Base-by-base conservation (phyloP, 768 basidiomycete species). In the Aureoboletus auriporus region DNA sequence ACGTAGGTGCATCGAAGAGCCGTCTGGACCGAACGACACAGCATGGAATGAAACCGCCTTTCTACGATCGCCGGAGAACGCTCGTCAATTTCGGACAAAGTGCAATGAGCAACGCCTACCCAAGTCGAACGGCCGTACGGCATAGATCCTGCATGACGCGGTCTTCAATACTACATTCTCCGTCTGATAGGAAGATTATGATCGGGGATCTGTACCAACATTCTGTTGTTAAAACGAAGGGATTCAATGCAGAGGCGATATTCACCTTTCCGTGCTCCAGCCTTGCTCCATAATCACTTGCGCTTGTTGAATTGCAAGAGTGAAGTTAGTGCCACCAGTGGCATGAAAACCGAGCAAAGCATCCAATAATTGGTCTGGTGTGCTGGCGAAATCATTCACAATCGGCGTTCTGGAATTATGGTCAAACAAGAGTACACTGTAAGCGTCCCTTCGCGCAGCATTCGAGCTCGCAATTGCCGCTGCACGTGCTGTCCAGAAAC, bases 1-100 rank as follows among this genome's bases (percentile, higher is more conserved):
- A 23, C 69, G 69, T 20, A 84, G 62, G 38, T 55, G 51, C 5
- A 8, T 37, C 37, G 52, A 56, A 8, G 37, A 56, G 29, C 9
- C 33, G 11, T 65, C 55, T 1, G 65, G 63, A 5, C 79, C 82
- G 36, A 84, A 83, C 0, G 76, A 72, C n/a, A 84, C 76, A 0
- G 80, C 59, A 39, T 83, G 82, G 56, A 83, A 77, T 0, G 80
- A 79, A 1, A 80, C 64, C 0, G 79, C 64, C 64, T 78, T 77
- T 11, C 82, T 83, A 37, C 13, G 3, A 29, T 38, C 0, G 3
- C 17, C 17, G 38, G 20, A 37, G 14, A 42, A 20, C 4, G 3
- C 14, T 1, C 12, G 20, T 54, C 33, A 48, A 42, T 17, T 23
- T 36, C 10, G 14, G 7, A 23, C 4, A 17, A 30, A 5, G 0